Base-by-base conservation (phyloP, 139 green algal genomes). In the Raphidocelis subcapitata region DNA sequence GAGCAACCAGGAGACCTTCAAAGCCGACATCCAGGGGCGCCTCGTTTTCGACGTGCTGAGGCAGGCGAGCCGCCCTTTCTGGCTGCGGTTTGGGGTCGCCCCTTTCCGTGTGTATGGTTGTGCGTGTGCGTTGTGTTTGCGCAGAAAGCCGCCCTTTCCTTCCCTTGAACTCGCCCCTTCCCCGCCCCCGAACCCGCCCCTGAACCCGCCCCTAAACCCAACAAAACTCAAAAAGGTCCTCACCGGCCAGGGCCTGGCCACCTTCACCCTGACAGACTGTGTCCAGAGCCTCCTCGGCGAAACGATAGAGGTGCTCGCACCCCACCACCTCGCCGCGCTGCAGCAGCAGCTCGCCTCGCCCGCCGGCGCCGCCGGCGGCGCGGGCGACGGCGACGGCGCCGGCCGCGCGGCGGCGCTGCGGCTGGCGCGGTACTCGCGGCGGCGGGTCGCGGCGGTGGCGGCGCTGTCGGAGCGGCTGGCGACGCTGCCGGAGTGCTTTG, bases 1-100 rank as follows among this genome's bases (percentile, higher is more conserved):
- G 47, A 91, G 82, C 84, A 95, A 95, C 72, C 90, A 95, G 83
- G 88, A 87, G 75, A 87, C 82, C 5, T 87, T 84, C 72, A 72
- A 56, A 20, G 77, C 73, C 1, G 54, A 73, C 16, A 67, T 83
- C 37, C 21, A 26, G 5, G 82, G 82, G 3, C 68, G 82, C 3
- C 65, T 87, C 33, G 78, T 84, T 33, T 51, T 83, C 59, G 82
- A 87, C 23, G 67, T 87, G 44, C 75, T 87, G 33, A 23, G 82
- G 2, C 82, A 86, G 84, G 74, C 79, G 54, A 12, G 76, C 5
- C 56, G 44, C 5, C 24, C 3, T 12, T 5, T 65, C 44, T 20
- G 51, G 21, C 23, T 47, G 31, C 23, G 0, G 10, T 46, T n/a
- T n/a, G 57, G 57, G 18, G 56, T 64, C 24, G 56, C 24, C 15